Evolutionary conservation across 2,329 filamentous ascomycete species (phyloP).

Genomic region (Coleophoma cylindrospora): DNA sequence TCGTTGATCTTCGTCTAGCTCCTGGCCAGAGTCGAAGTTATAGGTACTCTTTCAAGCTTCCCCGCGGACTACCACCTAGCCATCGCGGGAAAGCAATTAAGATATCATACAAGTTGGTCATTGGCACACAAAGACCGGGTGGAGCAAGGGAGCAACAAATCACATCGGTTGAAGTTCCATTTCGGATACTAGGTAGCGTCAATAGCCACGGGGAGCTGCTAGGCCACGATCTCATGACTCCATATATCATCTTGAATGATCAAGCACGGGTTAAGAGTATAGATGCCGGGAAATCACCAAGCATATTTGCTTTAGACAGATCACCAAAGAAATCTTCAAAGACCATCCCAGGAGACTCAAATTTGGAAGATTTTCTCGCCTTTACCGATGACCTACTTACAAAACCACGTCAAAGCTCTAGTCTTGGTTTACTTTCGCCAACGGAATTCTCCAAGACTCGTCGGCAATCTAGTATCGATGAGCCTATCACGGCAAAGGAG

Average conservation of each 20-base stretch:
- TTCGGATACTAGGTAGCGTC: constrained; percentile 88
- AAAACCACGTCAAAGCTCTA: constrained; percentile 46
- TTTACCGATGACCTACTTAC: constrained; percentile 75
- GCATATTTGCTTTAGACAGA: background rate
- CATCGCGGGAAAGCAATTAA: constrained; percentile 93
- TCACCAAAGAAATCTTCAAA: constrained; percentile 8
- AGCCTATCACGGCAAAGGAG: constrained; percentile 66
- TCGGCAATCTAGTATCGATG: constrained; percentile 49
- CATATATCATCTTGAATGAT: constrained; percentile 85
- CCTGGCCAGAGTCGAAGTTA: constrained; percentile 87
- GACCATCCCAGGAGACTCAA: constrained; percentile 26
- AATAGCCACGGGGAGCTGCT: constrained; percentile 84
- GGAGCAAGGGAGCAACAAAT: constrained; percentile 76
- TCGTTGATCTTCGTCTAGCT: constrained; percentile 83
- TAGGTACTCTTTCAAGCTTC: constrained; percentile 81
- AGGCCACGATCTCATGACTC: constrained; percentile 90
- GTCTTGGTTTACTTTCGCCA: constrained; percentile 65
- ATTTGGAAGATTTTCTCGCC: constrained; percentile 61
- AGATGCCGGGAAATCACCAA: constrained; percentile 6
- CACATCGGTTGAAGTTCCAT: constrained; percentile 86
- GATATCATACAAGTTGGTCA: constrained; percentile 83
- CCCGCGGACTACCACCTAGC: constrained; percentile 82
- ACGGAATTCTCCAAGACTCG: constrained; percentile 53
- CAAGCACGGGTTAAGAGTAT: constrained; percentile 47
- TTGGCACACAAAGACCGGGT: constrained; percentile 84